Percentiles rank a stretch among this genome's conserved stretches.
phyloP scores from a whole-genome alignment of 441 rosid species.

The Euphorbia schlechtendalii region DNA sequence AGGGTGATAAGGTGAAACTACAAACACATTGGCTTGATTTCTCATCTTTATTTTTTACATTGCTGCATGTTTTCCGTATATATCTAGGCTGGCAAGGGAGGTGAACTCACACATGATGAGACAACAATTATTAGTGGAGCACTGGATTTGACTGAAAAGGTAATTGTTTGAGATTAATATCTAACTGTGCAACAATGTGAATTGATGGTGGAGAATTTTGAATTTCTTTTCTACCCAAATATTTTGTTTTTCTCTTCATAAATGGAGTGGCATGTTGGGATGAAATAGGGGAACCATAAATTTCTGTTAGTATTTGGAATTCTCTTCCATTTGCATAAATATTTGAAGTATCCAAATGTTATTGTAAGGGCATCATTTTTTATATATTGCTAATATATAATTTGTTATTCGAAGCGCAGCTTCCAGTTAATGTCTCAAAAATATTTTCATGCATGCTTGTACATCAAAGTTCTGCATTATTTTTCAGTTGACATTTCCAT shows the following conservation, averaged over 20 bases:
- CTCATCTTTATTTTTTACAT: slow-evolving; percentile 16
- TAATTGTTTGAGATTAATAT: slow-evolving; percentile 19
- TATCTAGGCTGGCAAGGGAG: slow-evolving; percentile 89
- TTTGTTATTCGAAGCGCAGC: neutral
- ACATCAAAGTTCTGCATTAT: neutral
- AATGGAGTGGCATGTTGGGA: neutral
- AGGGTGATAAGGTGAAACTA: too few species aligned
- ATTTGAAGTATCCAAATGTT: neutral
- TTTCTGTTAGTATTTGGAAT: neutral
- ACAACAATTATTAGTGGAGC: too few species aligned
- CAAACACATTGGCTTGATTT: slow-evolving; percentile 10
- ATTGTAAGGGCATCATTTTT: neutral
- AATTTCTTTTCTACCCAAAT: too few species aligned
- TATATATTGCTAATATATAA: neutral
- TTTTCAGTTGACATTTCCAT: slow-evolving; percentile 4
- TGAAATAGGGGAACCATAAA: neutral
- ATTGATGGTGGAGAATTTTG: neutral
- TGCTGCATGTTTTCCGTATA: slow-evolving; percentile 11
- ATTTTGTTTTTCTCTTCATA: too few species aligned
- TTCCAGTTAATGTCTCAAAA: neutral
- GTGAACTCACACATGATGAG: too few species aligned
- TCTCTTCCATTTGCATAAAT: neutral
- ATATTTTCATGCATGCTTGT: neutral
- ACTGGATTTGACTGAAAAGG: slow-evolving; percentile 99
- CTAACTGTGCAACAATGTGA: neutral